Conservation (phyloP, 768 basidiomycete genomes). For the Trametes coccinea region DNA sequence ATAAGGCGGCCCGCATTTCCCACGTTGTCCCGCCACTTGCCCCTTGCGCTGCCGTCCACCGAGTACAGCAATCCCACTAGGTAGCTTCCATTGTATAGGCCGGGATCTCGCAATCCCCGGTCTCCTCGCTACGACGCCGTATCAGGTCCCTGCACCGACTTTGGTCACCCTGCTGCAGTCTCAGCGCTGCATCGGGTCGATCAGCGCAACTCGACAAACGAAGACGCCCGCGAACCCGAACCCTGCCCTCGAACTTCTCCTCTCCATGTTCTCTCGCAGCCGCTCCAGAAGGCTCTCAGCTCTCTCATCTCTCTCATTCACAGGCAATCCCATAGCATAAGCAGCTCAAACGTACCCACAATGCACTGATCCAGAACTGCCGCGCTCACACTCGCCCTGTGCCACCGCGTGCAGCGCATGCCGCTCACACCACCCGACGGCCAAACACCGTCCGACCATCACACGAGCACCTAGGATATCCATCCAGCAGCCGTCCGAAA, state of each 20-base stretch:
- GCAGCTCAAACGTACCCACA: not conserved
- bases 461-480: not conserved
- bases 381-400: not conserved
- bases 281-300: not conserved
- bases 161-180: not conserved
- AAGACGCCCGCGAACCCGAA: not conserved
- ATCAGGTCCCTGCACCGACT: not conserved
- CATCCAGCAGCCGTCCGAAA: no score
- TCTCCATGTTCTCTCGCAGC: not conserved
- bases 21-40: constrained; percentile 10
- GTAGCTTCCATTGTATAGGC: not conserved
- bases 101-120: not conserved
- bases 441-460: not conserved
- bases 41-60: not conserved
- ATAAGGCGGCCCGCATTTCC: constrained; percentile 12
- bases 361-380: not conserved
- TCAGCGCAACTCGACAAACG: not conserved
- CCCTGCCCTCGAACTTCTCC: not conserved
- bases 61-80: no score
- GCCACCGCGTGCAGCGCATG: not conserved
- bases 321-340: not conserved
- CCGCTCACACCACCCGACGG: not conserved
- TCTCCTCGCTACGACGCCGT: not conserved
- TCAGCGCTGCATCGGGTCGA: not conserved
- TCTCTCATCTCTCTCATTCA: not conserved